phyloP scores from a whole-genome alignment of 805 yeast species.

The Spathaspora boniae region DNA sequence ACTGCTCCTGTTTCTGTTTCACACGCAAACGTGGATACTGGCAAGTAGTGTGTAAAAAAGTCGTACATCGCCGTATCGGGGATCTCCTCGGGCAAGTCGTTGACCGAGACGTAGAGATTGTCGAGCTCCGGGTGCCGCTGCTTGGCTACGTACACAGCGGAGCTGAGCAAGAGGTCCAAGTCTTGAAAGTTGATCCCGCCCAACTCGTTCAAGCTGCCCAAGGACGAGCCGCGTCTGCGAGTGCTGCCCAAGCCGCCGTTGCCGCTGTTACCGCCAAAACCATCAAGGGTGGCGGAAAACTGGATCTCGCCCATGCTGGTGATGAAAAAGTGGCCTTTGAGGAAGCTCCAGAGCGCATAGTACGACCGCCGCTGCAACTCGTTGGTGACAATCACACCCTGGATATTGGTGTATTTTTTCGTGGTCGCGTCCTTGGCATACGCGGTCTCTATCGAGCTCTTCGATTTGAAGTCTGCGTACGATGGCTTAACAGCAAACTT shows the following conservation, averaged over 20 bases:
- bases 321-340: conserved; percentile 16
- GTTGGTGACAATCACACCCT: conserved; percentile 39
- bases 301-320: conserved; percentile 36
- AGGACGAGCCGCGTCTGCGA: conserved; percentile 36
- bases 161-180: conserved; percentile 28
- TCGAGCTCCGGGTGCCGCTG: conserved; percentile 10
- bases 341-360: conserved; percentile 31
- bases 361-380: conserved; percentile 34
- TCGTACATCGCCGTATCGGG: conserved; percentile 37
- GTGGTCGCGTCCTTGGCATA: conserved; percentile 8
- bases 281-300: conserved; percentile 12
- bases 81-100: conserved; percentile 31
- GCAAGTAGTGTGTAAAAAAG: conserved; percentile 31
- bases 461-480: conserved; percentile 7
- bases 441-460: conserved; percentile 6
- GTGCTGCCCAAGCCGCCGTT: too few species aligned
- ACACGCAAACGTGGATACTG: conserved; percentile 11
- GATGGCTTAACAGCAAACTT: conserved; percentile 33
- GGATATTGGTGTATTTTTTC: conserved; percentile 17
- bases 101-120: conserved; percentile 20
- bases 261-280: too few species aligned
- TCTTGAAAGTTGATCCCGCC: conserved; percentile 42
- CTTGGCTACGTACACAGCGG: conserved; percentile 27
- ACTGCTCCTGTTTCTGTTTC: conserved; percentile 4
- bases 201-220: conserved; percentile 34